Percentiles rank a stretch among this genome's conserved stretches.
Conservation (phyloP, 2,329 filamentous ascomycete genomes). For the Nakataea oryzae region DNA sequence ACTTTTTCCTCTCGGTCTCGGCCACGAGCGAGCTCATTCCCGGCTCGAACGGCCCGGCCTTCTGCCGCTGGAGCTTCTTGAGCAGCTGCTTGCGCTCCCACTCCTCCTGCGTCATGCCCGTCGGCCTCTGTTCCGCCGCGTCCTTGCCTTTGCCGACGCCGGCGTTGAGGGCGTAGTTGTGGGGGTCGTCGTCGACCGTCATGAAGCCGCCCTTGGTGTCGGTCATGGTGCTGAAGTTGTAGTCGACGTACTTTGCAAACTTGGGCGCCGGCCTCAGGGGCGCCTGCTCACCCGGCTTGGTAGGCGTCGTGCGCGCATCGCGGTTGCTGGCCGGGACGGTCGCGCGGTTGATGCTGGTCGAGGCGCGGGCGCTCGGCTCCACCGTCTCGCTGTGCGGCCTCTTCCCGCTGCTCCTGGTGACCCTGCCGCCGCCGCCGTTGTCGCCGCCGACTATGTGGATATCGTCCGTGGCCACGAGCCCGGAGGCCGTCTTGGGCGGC, state of each 20-base stretch:
- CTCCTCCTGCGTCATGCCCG: slow-evolving; percentile 80
- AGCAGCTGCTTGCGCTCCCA: slow-evolving; percentile 82
- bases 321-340: slow-evolving; percentile 49
- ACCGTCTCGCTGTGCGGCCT: slow-evolving; percentile 43
- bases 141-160: slow-evolving; percentile 21
- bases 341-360: slow-evolving; percentile 42
- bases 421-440: neutral
- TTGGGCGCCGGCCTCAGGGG: slow-evolving; percentile 67
- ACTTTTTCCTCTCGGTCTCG: slow-evolving; percentile 57
- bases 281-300: slow-evolving; percentile 24
- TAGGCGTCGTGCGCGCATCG: slow-evolving; percentile 39
- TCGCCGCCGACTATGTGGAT: slow-evolving; percentile 39
- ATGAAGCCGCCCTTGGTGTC: slow-evolving; percentile 96
- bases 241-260: slow-evolving; percentile 91
- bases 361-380: neutral
- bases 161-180: slow-evolving; percentile 65
- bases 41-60: slow-evolving; percentile 78
- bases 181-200: slow-evolving; percentile 81
- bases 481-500: slow-evolving; percentile 44
- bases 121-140: slow-evolving; percentile 56
- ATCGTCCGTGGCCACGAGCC: slow-evolving; percentile 60
- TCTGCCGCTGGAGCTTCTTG: slow-evolving; percentile 59
- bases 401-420: slow-evolving; percentile 47
- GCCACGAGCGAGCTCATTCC: slow-evolving; percentile 66
- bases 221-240: slow-evolving; percentile 96